Evolutionary conservation across 2,329 filamentous ascomycete species (phyloP), one percentile per base, ranked within the genome.

Genomic region (Aspergillus clavatus): DNA sequence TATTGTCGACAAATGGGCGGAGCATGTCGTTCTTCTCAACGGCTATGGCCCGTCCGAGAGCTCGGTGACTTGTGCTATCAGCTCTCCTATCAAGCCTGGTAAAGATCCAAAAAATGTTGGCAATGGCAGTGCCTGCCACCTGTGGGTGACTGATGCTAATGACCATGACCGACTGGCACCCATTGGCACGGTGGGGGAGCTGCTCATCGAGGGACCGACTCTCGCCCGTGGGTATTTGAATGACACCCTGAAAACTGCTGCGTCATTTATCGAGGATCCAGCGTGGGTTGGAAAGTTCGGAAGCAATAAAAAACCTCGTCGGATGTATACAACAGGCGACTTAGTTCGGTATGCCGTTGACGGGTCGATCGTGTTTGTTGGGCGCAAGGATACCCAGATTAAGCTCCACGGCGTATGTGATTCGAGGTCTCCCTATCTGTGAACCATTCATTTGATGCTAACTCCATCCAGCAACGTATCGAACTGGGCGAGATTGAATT

Each of bases 151-250:
- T 2, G 24, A 27, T 11, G 24, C 24, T n/a, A n/a, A 51, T 2
- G 59, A 66, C 22, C 56, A 60, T 29, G 43, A 63, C 10, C 37
- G 42, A 7, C 54, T 68, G 7, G 54, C 63, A 1, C 65, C 71
- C 0, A 56, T 73, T 7, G 72, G 48, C n/a, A 46, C 55, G 7
- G 38, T 58, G 39, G 58, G 58, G 29, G 58, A 60, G 23, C 36
- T 60, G 11, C 51, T 71, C 1, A 51, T 76, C 5, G 68, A 73
- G 48, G 71, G 72, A 0, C 71, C 71, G 0, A 60, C 63, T 7
- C 55, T 75, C 3, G 70, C 61, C 2, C 54, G 58, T 19, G 69
- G 66, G 1, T 75, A 75, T 45, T 46, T 73, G 1, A 56, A 55
- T 12, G 60, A 68, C 24, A 51, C 54, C 4, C 57, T 53, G 12